phyloP scores from a whole-genome alignment of 495 filamentous ascomycete species.

The Sordaria brevicollis region DNA sequence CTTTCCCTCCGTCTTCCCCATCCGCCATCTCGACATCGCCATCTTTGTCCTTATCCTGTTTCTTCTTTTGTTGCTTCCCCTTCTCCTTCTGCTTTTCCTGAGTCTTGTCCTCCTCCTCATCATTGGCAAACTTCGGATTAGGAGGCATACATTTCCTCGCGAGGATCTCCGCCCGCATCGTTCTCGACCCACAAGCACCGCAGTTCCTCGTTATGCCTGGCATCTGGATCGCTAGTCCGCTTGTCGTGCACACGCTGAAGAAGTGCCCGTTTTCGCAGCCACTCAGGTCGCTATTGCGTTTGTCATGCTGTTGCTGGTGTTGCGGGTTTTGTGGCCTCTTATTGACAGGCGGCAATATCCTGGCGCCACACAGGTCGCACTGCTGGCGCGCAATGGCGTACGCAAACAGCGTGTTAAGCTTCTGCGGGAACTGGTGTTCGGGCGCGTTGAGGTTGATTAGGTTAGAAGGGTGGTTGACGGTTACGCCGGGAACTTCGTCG shows the following conservation, averaged over 20 bases:
- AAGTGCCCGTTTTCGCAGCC: conserved; percentile 20
- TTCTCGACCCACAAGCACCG: conserved; percentile 32
- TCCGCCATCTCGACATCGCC: not conserved
- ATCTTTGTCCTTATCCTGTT: not conserved
- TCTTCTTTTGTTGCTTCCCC: not conserved
- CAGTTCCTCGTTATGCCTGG: conserved; percentile 33
- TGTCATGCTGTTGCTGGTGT: not conserved
- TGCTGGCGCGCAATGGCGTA: conserved; percentile 14
- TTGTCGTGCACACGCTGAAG: conserved; percentile 31
- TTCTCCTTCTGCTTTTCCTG: not conserved
- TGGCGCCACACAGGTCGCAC: conserved; percentile 28
- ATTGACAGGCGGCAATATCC: conserved; percentile 1
- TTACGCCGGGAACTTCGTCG: conserved; percentile 27
- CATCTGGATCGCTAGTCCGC: conserved; percentile 31
- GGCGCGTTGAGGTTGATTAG: not conserved
- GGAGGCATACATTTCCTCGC: not conserved
- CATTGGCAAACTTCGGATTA: not conserved
- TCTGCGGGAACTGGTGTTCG: not conserved
- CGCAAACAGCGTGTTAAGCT: conserved; percentile 21
- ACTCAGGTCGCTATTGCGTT: conserved; percentile 10
- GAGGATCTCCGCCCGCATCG: conserved; percentile 23
- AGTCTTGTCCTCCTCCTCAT: not conserved
- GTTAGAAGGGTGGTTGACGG: not conserved
- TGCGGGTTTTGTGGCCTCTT: not conserved
- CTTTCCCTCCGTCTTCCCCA: too few relatives aligned